Evolutionary conservation across 352 stramenopile species (phyloP).

Genomic region (Lagenidium giganteum): DNA sequence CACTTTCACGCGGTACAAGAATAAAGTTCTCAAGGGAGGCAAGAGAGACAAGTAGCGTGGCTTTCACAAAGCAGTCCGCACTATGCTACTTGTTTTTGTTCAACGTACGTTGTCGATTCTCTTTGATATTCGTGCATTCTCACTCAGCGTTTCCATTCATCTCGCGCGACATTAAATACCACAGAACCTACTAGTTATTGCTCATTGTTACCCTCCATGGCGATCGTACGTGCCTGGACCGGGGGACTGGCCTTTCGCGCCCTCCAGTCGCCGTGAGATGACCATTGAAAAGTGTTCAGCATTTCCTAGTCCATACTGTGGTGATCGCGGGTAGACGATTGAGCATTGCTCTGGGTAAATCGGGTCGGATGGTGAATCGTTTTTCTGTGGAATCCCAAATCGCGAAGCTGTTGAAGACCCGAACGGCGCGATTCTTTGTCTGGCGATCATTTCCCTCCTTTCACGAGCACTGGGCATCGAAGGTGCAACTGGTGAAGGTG

Average conservation of each 20-base stretch:
- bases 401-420: conserved; percentile 25
- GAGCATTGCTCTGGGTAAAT: conserved; percentile 24
- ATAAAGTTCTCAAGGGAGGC: conserved; percentile 39
- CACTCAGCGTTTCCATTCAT: not conserved
- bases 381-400: conserved; percentile 13
- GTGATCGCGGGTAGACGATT: conserved; percentile 12
- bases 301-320: conserved; percentile 18
- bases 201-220: conserved; percentile 14
- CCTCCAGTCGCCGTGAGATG: conserved; percentile 19
- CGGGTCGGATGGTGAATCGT: conserved; percentile 5
- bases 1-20: conserved; percentile 51
- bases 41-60: too few relatives aligned
- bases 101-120: too few relatives aligned
- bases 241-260: conserved; percentile 18
- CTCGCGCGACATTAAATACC: not conserved
- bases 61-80: too few relatives aligned
- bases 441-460: too few relatives aligned
- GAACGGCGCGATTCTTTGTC: conserved; percentile 13
- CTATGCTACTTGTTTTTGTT: too few relatives aligned
- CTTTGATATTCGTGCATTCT: too few relatives aligned
- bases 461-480: too few relatives aligned
- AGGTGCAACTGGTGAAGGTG: too few relatives aligned
- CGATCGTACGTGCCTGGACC: conserved; percentile 37
- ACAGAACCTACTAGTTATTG: not conserved
- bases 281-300: conserved; percentile 34